Base-by-base conservation (phyloP, 2,329 filamentous ascomycete species). In the Paraconiothyrium brasiliense region DNA sequence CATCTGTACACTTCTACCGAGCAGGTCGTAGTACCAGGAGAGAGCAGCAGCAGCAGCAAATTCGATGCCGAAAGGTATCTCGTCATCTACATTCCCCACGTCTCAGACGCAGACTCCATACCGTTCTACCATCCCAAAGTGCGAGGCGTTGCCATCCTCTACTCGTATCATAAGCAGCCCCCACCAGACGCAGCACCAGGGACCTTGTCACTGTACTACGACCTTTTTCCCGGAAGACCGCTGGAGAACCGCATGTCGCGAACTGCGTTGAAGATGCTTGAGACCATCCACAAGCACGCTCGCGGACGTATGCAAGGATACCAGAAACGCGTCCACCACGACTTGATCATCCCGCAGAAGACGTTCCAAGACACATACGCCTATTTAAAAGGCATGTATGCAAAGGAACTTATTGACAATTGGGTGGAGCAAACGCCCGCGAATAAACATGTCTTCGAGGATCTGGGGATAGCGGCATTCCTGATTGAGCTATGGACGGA, bases 381-480 rank as follows among this genome's bases (percentile, higher is more conserved):
- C 0, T 83, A 84, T 20, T 84, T 99, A 7, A 98, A 98, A 79
- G 82, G 87, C 57, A 90, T 87, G 69, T 93, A 98, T 75, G 93
- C 92, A 0, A 85, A 87, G 22, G 72, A 79, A 1, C 81, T 99
- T 13, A 90, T 93, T 14, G 79, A 86, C n/a, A 81, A 79, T 1
- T 99, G 94, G 95, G 89, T 89, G 14, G 95, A 98, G 80, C 86
- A 86, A 55, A 98, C 94, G 0, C 93, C 97, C 74, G 92, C 94
- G 0, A 83, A 84, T 16, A 99, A 98, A 77, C 94, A 98, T 74
- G 93, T 98, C 2, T 98, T 97, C 78, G 95, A 99, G 76, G 94
- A 98, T 74, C 81, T 99, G 22, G 87, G 89, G 4, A 97, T 99
- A 64, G 92, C 94, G 0, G 92, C 94, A 0, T 99, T 97, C 71